Base-by-base conservation (phyloP, 108 stramenopile species). In the Pelagomonas calceolata region DNA sequence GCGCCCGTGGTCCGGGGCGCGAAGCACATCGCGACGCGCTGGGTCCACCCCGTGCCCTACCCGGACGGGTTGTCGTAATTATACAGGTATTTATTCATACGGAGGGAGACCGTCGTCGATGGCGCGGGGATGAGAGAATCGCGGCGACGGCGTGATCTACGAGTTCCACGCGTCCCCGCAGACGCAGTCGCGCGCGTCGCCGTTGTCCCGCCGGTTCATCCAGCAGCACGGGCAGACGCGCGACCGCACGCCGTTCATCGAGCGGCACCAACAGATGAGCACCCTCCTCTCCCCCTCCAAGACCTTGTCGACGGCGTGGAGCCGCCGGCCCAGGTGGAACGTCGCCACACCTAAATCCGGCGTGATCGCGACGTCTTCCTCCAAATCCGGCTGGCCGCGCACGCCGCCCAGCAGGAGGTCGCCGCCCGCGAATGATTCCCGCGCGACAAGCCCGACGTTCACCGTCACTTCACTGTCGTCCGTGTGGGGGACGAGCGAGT, bases 1-100 rank as follows among this genome's bases (percentile, higher is more conserved):
- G n/a, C 68, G 16, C 30, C 66, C 34, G 71, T 74, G 0, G 9
- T 32, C 26, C 34, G 26, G 5, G 73, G 73, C 65, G 34, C 31
- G 30, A 74, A 74, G 67, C 72, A 67, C 72, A 72, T 74, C 72
- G 66, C 67, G 30, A 73, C 73, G 33, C 72, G 68, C 15, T 72
- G 73, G 73, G 34, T 74, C 36, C 73, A 72, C 70, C 71, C 73
- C 18, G 66, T 72, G 34, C 71, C 72, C 4, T 74, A 68, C 36
- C 73, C 73, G 0, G 1, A 73, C 72, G 73, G 73, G 69, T 70
- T 36, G 39, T 12, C 39, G 9, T 43, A n/a, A n/a, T n/a, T n/a
- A n/a, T n/a, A n/a, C n/a, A n/a, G n/a, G n/a, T n/a, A n/a, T n/a
- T n/a, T n/a, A n/a, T n/a, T n/a, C n/a, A n/a, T n/a, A n/a, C n/a